These are phyloP conservation scores for Trichoderma harzianum DNA, from an alignment of 2,329 filamentous ascomycete genomes.

Conservation along the genomic window DNA sequence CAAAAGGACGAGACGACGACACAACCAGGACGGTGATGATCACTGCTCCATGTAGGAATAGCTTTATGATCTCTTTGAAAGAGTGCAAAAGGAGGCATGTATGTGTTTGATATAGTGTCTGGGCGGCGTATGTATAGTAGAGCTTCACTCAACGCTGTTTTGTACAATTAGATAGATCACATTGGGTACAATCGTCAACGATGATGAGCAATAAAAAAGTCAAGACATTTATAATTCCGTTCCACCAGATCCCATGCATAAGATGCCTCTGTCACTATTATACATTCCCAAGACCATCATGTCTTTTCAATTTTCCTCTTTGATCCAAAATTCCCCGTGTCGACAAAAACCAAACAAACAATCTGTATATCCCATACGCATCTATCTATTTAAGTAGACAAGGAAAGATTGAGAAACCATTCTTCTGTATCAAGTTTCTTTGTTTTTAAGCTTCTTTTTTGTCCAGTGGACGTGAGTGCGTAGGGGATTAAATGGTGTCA, in stretches of 20 bases:
- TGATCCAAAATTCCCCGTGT: not conserved
- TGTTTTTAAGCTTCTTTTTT: not conserved
- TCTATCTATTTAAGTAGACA: not conserved
- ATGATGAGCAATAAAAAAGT: not conserved
- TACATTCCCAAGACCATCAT: conserved; percentile 4
- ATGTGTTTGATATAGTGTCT: conserved; percentile 1
- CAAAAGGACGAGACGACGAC: conserved; percentile 23
- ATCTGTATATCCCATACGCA: conserved; percentile 7
- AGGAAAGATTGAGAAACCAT: not conserved
- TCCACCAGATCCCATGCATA: not conserved
- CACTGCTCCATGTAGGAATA: conserved; percentile 3
- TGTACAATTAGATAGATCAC: conserved; percentile 15
- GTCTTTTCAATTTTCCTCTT: not conserved
- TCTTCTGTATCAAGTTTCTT: not conserved
- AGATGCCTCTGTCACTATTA: conserved; percentile 11
- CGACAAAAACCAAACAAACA: not conserved
- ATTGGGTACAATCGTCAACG: conserved; percentile 3
- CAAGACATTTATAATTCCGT: not conserved
- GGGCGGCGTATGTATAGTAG: conserved; percentile 7
- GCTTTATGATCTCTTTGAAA: not conserved
- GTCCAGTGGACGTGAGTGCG: not conserved
- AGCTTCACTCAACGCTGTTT: conserved; percentile 8
- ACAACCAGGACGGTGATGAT: conserved; percentile 20
- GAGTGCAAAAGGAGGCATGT: not conserved
- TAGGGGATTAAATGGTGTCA: not conserved